These are phyloP conservation scores for Aurinia saxatilis DNA, from an alignment of 345 rosid genomes.

Conservation along the genomic window DNA sequence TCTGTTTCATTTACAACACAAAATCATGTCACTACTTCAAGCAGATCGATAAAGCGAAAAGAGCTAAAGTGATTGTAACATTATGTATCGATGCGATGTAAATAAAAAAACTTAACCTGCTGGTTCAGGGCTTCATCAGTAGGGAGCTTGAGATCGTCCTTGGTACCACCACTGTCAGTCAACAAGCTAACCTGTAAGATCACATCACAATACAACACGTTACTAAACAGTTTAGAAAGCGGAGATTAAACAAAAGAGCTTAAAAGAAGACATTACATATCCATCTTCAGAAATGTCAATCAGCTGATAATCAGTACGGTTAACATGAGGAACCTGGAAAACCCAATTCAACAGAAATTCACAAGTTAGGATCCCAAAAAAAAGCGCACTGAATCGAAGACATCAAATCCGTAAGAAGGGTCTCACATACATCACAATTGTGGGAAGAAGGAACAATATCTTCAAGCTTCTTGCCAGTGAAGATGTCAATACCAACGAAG, in stretches of 20 bases:
- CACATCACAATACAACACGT: neutral
- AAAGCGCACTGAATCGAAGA: neutral
- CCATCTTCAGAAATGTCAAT: slow-evolving; percentile 72
- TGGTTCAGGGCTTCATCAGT: slow-evolving; percentile 51
- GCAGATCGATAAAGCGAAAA: neutral
- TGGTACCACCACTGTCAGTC: slow-evolving; percentile 58
- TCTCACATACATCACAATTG: slow-evolving; percentile 55
- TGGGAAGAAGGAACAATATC: slow-evolving; percentile 81
- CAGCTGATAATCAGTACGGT: slow-evolving; percentile 59
- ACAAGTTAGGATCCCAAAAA: neutral
- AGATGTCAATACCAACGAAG: slow-evolving; percentile 74
- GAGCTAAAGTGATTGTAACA: neutral
- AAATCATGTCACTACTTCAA: neutral
- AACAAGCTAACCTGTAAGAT: slow-evolving; percentile 52
- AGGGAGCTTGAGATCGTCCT: slow-evolving; percentile 72
- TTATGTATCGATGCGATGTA: neutral
- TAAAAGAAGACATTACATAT: slow-evolving; percentile 35
- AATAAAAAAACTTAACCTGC: slow-evolving; percentile 32
- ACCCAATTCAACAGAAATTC: neutral
- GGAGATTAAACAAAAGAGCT: neutral
- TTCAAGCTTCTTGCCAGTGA: slow-evolving; percentile 68
- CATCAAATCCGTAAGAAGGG: neutral
- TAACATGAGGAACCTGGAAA: slow-evolving; percentile 57
- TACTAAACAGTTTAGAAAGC: neutral
- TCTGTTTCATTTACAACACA: slow-evolving; percentile 25